Evolutionary conservation across 2,329 filamentous ascomycete species (phyloP), one percentile per base, ranked within the genome.

Genomic region (Neocucurbitaria cava): DNA sequence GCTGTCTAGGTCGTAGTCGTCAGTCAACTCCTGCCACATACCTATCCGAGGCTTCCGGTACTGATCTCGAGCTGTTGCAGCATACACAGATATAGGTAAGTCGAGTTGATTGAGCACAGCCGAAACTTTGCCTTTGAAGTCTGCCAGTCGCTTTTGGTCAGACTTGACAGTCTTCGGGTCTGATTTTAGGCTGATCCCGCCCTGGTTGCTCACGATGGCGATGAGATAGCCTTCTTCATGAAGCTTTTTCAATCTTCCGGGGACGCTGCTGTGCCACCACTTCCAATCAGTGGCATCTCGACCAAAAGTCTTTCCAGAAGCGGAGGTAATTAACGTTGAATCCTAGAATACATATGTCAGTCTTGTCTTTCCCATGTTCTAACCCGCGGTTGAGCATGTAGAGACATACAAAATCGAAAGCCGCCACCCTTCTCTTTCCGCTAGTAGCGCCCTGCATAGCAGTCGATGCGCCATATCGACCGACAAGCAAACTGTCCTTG

Each of bases 151-250:
- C 53, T 88, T 88, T 54, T 87, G 87, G 66, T 87, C 83, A 26
- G 78, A 79, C 63, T 89, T 90, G 5, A 89, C 84, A 2, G 81
- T 79, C 66, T 92, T 95, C n/a, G 87, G 78, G 48, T 91, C 86
- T 17, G 85, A 83, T 59, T 89, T 89, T 2, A 98, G 79, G 15
- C 85, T 89, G 40, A 99, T 82, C 13, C 90, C 92, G 45, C 83
- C 93, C 76, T 99, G 95, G 74, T 99, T 99, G 58, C 91, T 96
- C 45, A 99, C 77, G 43, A 98, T 85, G 17, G 91, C 84, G 11
- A 98, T 77, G 41, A 84, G 84, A 75, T 90, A 96, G 26, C 89
- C 91, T 62, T 95, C 85, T 10, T 85, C 79, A 67, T 91, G 84
- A 1, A 98, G 80, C 54, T 87, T 79, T 61, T 83, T 85, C 17